Evolutionary conservation across 345 rosid genomes (phyloP), one percentile per base, ranked within the genome.

Genomic region (Lumnitzera littorea): DNA sequence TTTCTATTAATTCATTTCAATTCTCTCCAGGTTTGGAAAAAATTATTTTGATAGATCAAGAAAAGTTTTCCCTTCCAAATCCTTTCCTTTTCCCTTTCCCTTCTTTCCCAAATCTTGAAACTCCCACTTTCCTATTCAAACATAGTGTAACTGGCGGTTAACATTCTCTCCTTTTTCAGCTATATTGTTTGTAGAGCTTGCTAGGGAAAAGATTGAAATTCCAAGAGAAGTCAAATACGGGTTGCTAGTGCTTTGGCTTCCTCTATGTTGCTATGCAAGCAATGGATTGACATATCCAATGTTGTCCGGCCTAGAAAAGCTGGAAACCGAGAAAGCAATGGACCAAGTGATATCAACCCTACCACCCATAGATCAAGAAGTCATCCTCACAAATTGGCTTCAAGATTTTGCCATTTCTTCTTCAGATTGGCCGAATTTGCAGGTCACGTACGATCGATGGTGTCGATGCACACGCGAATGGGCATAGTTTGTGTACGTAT

Each of bases 361-460:
- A 15, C 78, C 91, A 5, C 68, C 81, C 6, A 12, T 62, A 56
- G 90, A 87, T 55, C 96, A 84, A 68, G 91, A 89, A 67, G 61
- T 85, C 13, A 53, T 90, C 17, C 87, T 90, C 67, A 75, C 80
- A 15, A 83, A 76, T 46, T 87, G 95, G 90, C 74, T 90, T 11
- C 90, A 84, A 64, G 89, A 87, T 62, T 87, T 72, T 58, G 68
- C 84, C 2, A 56, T 77, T 13, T 73, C 83, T 1, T 58, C 83
- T 59, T 83, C 95, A 5, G 88, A 87, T 50, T 90, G 97, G 91
- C 95, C 95, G 0, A 78, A 90, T 71, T 91, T 87, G 36, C 80
- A 78, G 46, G 58, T 24, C 12, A 60, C 84, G 24, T 83, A 83
- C 29, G 84, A 90, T 49, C 88, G 87, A 14, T 90, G 95, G 95